Conservation (phyloP, 345 rosid genomes). For the Rubroshorea leprosula region DNA sequence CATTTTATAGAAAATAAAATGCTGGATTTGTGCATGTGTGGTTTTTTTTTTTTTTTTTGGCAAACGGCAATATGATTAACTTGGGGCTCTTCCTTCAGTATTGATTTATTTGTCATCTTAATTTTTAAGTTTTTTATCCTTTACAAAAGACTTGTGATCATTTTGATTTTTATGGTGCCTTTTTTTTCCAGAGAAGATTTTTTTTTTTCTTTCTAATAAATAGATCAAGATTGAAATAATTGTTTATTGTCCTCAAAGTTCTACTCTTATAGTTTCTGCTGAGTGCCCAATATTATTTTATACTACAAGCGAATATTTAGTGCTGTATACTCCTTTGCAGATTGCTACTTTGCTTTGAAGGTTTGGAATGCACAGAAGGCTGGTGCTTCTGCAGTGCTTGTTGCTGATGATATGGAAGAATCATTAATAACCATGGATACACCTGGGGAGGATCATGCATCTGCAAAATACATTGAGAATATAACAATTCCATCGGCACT, state of each 20-base stretch:
- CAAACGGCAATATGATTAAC: too few relatives aligned
- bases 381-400: slow-evolving; percentile 96
- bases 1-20: too few relatives aligned
- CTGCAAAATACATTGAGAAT: slow-evolving; percentile 72
- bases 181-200: background rate
- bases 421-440: slow-evolving; percentile 91
- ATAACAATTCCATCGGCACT: slow-evolving; percentile 97
- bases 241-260: slow-evolving; percentile 7
- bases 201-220: background rate
- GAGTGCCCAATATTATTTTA: background rate
- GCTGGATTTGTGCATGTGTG: too few relatives aligned
- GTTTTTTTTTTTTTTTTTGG: too few relatives aligned
- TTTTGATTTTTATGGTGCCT: too few relatives aligned
- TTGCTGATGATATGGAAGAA: slow-evolving; percentile 78
- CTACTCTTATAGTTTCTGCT: background rate
- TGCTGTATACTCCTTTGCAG: slow-evolving; percentile 37
- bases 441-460: slow-evolving; percentile 61
- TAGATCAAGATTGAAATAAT: background rate
- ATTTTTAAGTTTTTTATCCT: too few relatives aligned
- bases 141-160: too few relatives aligned
- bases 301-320: background rate
- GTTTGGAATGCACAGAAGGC: slow-evolving; percentile 97
- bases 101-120: too few relatives aligned
- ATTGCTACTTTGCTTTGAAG: slow-evolving; percentile 91
- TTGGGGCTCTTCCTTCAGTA: too few relatives aligned